phyloP scores from a whole-genome alignment of 2,329 filamentous ascomycete genomes.

The Pseudocercospora musae region DNA sequence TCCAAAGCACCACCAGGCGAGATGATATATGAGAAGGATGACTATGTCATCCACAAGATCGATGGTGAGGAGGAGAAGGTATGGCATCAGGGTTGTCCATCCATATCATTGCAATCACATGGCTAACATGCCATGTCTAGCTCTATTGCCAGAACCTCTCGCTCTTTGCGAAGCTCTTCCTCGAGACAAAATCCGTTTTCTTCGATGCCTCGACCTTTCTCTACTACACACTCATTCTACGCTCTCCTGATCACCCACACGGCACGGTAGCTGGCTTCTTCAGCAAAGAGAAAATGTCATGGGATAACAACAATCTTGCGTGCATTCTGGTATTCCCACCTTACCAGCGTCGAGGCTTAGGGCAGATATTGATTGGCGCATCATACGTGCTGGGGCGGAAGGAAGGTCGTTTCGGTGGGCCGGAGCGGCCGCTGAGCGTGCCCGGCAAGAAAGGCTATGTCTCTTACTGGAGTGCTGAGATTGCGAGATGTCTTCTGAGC shows the following conservation, averaged over 20 bases:
- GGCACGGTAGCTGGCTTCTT: slow-evolving; percentile 87
- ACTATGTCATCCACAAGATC: slow-evolving; percentile 86
- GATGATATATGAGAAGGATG: slow-evolving; percentile 73
- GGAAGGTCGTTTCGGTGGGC: slow-evolving; percentile 81
- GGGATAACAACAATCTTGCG: slow-evolving; percentile 97
- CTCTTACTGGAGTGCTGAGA: slow-evolving; percentile 81
- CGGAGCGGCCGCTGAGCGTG: slow-evolving; percentile 88
- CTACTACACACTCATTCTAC: slow-evolving; percentile 84
- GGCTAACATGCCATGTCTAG: slow-evolving; percentile 22
- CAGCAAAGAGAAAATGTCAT: slow-evolving; percentile 97
- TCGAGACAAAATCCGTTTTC: slow-evolving; percentile 97
- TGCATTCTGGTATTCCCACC: slow-evolving; percentile 96
- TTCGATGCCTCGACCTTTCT: slow-evolving; percentile 94
- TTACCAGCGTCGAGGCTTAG: slow-evolving; percentile 87
- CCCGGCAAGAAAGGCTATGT: slow-evolving; percentile 79
- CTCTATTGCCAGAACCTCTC: slow-evolving; percentile 94
- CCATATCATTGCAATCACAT: background rate
- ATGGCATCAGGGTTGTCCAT: slow-evolving; percentile 4
- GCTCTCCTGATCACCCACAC: slow-evolving; percentile 34
- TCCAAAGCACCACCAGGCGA: slow-evolving; percentile 58
- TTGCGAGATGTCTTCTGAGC: slow-evolving; percentile 63
- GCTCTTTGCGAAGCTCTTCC: slow-evolving; percentile 93
- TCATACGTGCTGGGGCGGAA: slow-evolving; percentile 87
- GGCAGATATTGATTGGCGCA: slow-evolving; percentile 83
- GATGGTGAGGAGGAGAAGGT: slow-evolving; percentile 79